Percentiles rank a stretch among this genome's conserved stretches.
Evolutionary conservation across 2,329 filamentous ascomycete species (phyloP).

Genomic region (Penicillium brevicompactum): DNA sequence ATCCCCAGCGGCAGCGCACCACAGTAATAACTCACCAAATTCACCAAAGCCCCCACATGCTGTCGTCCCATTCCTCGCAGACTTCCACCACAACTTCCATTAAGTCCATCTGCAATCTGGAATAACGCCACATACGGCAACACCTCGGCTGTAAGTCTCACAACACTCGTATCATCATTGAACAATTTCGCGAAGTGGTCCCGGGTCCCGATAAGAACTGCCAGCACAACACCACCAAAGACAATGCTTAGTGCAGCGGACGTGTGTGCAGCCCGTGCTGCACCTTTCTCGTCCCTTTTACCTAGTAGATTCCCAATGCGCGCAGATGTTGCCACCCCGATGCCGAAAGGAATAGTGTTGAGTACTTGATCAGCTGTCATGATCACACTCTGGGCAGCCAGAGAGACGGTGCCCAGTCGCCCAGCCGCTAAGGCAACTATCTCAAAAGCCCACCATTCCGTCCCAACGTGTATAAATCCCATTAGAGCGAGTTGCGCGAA

Average conservation of each 20-base stretch:
- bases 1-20: conserved; percentile 80
- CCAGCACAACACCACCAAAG: conserved; percentile 68
- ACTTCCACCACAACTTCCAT: conserved; percentile 79
- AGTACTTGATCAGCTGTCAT: conserved; percentile 87
- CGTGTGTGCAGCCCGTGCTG: conserved; percentile 71
- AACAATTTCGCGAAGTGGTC: conserved; percentile 77
- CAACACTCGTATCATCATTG: conserved; percentile 73
- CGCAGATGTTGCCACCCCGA: conserved; percentile 78
- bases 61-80: conserved; percentile 83
- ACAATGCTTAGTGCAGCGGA: conserved; percentile 73
- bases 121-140: conserved; percentile 87
- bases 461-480: conserved; percentile 80
- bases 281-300: conserved; percentile 64
- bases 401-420: conserved; percentile 72
- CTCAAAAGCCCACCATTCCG: conserved; percentile 94
- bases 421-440: conserved; percentile 84
- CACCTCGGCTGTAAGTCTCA: conserved; percentile 73
- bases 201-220: conserved; percentile 69
- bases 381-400: conserved; percentile 83
- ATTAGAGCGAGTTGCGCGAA: conserved; percentile 76
- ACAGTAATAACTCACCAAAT: conserved; percentile 80
- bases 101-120: conserved; percentile 85
- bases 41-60: conserved; percentile 80
- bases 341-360: conserved; percentile 82
- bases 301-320: conserved; percentile 81